phyloP scores from a whole-genome alignment of 768 basidiomycete genomes.

The Termitomyces sp. region DNA sequence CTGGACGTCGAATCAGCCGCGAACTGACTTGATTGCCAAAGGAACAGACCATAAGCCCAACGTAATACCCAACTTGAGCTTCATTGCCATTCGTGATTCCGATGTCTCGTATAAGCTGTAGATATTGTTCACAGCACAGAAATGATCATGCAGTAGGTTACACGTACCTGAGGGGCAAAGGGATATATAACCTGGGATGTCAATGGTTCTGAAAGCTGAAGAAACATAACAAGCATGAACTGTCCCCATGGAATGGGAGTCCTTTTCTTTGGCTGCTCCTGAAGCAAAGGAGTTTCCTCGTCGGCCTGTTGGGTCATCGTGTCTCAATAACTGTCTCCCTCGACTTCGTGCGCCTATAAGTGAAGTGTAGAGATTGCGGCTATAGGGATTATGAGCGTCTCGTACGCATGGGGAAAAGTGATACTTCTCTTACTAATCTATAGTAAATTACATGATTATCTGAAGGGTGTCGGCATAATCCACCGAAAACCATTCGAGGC shows the following conservation, averaged over 20 bases:
- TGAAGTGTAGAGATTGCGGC: too few relatives aligned
- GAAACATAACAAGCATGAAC: constrained; percentile 60
- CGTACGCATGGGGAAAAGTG: background rate
- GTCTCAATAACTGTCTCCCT: background rate
- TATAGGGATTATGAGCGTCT: too few relatives aligned
- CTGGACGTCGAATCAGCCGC: constrained; percentile 27
- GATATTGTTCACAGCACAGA: constrained; percentile 19
- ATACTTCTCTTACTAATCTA: background rate
- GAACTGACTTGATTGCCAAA: background rate
- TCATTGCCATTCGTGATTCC: constrained; percentile 72
- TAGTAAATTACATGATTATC: background rate
- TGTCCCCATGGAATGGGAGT: constrained; percentile 67
- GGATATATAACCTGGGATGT: constrained; percentile 74
- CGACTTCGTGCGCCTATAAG: constrained; percentile 32
- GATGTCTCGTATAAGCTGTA: constrained; percentile 58
- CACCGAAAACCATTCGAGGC: background rate
- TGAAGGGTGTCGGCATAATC: too few relatives aligned
- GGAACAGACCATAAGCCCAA: constrained; percentile 59
- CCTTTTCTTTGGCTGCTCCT: constrained; percentile 30
- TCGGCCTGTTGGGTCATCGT: constrained; percentile 28
- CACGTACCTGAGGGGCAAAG: constrained; percentile 60
- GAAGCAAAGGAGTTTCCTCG: constrained; percentile 61
- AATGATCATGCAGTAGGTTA: background rate
- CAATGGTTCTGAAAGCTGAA: constrained; percentile 75
- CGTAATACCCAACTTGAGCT: constrained; percentile 71